Percentiles rank a stretch among this genome's conserved stretches.
Conservation (phyloP, 768 basidiomycete species). For the Suillus plorans region DNA sequence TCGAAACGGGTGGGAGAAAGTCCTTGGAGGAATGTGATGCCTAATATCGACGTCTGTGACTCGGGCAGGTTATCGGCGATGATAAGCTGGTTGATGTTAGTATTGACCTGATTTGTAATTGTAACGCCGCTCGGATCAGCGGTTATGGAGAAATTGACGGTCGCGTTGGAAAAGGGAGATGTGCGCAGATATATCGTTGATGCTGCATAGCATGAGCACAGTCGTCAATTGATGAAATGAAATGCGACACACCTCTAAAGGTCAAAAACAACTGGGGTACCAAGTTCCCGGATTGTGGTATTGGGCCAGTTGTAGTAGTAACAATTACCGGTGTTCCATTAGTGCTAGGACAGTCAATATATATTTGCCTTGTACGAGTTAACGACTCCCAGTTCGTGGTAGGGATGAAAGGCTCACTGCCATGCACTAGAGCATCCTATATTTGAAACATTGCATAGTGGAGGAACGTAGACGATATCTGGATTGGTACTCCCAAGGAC, state of each 20-base stretch:
- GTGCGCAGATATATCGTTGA: conserved; percentile 44
- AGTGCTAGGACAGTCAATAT: conserved; percentile 13
- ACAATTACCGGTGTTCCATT: conserved; percentile 22
- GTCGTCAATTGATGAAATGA: conserved; percentile 9
- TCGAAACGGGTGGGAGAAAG: conserved; percentile 33
- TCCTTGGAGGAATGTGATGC: conserved; percentile 38
- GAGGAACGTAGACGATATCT: conserved; percentile 29
- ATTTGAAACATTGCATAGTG: conserved; percentile 16
- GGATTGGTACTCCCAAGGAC: conserved; percentile 20
- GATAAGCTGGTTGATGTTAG: conserved; percentile 37
- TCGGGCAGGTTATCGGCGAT: conserved; percentile 40
- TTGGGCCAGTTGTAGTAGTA: conserved; percentile 41
- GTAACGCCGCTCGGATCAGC: conserved; percentile 35
- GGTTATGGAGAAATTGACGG: conserved; percentile 50
- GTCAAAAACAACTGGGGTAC: conserved; percentile 59
- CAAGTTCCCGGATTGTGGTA: conserved; percentile 38
- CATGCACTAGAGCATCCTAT: conserved; percentile 27
- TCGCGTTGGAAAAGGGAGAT: conserved; percentile 47
- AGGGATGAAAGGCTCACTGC: conserved; percentile 6
- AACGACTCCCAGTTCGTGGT: background rate
- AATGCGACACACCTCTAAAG: conserved; percentile 44
- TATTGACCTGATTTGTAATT: conserved; percentile 39
- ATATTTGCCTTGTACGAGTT: conserved; percentile 21
- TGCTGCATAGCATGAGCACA: conserved; percentile 27
- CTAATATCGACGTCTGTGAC: conserved; percentile 40